Base-by-base conservation (phyloP, 2,329 filamentous ascomycete genomes). In the Westerdykella sp. region DNA sequence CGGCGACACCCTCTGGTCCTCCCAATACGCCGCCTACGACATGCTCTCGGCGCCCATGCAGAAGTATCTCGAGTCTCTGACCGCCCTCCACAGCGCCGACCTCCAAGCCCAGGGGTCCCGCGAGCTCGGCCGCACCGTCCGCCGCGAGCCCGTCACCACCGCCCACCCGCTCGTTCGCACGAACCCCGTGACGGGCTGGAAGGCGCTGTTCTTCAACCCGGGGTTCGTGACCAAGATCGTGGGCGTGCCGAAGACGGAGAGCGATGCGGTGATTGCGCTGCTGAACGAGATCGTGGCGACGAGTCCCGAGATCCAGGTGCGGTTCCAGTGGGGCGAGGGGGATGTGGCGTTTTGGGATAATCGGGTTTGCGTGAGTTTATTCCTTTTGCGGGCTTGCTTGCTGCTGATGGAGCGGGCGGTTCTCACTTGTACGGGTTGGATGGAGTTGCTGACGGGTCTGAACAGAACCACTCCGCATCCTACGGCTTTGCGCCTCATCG, bases 301-400 rank as follows among this genome's bases (percentile, higher is more conserved):
- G 1, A 79, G 73, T 6, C 82, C 84, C 34, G 85, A 89, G 62
- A 72, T 84, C 46, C 83, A 87, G 54, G 82, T 78, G 5, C 74
- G 84, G 14, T 80, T 83, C 56, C 73, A 77, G 50, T 84, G 82
- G 81, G 71, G 74, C 35, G 75, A 78, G 48, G 74, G 78, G 34
- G 83, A 84, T 44, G 78, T 86, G 1, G 80, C 80, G 0, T 74
- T 85, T 45, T 85, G 82, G 81, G 81, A 85, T 56, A 85, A 84
- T 49, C 69, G 80, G 14, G 67, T 74, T 31, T 73, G 71, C 37
- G 74, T 79, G 49, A 40, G 53, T 50, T 3, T 34, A 32, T 31
- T 18, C 11, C 14, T 12, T 22, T n/a, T n/a, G n/a, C n/a, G n/a
- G n/a, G n/a, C n/a, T n/a, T n/a, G n/a, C n/a, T n/a, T n/a, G n/a